phyloP scores from a whole-genome alignment of 306 rosid genomes.

The Begonia peltatifolia region DNA sequence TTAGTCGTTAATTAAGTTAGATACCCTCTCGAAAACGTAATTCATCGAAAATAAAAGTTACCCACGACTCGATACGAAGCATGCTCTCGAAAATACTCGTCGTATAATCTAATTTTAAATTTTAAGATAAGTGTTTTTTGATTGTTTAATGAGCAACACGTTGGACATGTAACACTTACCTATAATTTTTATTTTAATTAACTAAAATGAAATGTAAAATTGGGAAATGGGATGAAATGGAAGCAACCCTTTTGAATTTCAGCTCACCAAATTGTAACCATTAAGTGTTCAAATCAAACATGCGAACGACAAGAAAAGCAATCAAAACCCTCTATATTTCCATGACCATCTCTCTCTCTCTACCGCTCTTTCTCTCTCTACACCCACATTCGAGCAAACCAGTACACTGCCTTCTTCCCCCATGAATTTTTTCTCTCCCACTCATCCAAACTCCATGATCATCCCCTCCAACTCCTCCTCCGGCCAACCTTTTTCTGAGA shows the following conservation, averaged over 20 bases:
- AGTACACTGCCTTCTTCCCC: not conserved
- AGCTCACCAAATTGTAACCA: slow-evolving; percentile 69
- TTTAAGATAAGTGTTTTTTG: too few species aligned
- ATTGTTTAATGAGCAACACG: too few species aligned
- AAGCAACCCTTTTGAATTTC: slow-evolving; percentile 17
- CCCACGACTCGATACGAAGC: too few species aligned
- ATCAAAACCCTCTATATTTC: not conserved
- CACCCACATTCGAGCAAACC: slow-evolving; percentile 4
- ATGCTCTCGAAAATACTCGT: too few species aligned
- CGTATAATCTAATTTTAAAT: too few species aligned
- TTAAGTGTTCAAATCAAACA: slow-evolving; percentile 10
- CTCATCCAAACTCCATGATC: slow-evolving; percentile 27
- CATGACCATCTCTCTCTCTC: not conserved
- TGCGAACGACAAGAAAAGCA: slow-evolving; percentile 41
- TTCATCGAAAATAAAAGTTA: too few species aligned
- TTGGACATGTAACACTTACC: too few species aligned
- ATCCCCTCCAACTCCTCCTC: slow-evolving; percentile 17
- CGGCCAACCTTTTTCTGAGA: not conserved
- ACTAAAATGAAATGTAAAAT: too few species aligned
- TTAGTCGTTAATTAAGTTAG: too few species aligned
- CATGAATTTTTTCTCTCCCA: slow-evolving; percentile 19
- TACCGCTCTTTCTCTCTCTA: slow-evolving; percentile 12
- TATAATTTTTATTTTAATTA: too few species aligned
- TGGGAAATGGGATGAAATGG: too few species aligned
- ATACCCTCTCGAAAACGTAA: too few species aligned